Evolutionary conservation across 495 filamentous ascomycete genomes (phyloP).

Genomic region (Penicillium malachiteum): DNA sequence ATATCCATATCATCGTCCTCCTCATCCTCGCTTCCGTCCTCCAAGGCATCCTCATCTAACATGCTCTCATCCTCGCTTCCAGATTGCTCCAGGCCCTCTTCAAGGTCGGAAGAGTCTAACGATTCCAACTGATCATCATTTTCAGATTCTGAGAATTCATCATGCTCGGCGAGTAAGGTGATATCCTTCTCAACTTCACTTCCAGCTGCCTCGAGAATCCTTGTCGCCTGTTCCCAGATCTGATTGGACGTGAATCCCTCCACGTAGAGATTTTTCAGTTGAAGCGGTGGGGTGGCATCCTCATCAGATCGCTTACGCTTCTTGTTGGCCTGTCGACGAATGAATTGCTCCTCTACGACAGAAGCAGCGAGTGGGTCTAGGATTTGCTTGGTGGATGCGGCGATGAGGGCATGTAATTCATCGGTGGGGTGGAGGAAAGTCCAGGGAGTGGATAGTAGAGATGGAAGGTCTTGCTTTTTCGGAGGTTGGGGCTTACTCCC

Average conservation of each 20-base stretch:
- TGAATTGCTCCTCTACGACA: constrained; percentile 63
- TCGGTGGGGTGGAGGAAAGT: constrained; percentile 68
- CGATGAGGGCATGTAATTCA: constrained; percentile 60
- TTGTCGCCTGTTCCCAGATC: constrained; percentile 89
- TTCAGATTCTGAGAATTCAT: constrained; percentile 8
- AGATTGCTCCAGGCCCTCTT: constrained; percentile 29
- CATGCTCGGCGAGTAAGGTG: constrained; percentile 20
- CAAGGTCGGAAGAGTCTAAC: constrained; percentile 25
- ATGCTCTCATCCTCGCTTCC: constrained; percentile 30
- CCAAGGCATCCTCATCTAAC: constrained; percentile 18
- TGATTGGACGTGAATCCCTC: constrained; percentile 87
- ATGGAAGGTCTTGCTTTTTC: constrained; percentile 18
- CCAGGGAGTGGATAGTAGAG: constrained; percentile 35
- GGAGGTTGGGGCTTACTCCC: not conserved
- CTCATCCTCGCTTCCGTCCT: constrained; percentile 16
- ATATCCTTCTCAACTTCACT: constrained; percentile 36
- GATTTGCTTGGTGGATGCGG: constrained; percentile 69
- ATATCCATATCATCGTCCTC: not conserved
- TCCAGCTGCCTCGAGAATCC: constrained; percentile 53
- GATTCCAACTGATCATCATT: constrained; percentile 10
- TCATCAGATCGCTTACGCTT: constrained; percentile 64
- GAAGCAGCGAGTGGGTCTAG: constrained; percentile 73
- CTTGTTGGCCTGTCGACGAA: constrained; percentile 54
- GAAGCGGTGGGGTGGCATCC: constrained; percentile 51
- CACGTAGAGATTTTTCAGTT: constrained; percentile 74